phyloP scores from a whole-genome alignment of 805 yeast genomes.

The Lipomyces starkeyi region DNA sequence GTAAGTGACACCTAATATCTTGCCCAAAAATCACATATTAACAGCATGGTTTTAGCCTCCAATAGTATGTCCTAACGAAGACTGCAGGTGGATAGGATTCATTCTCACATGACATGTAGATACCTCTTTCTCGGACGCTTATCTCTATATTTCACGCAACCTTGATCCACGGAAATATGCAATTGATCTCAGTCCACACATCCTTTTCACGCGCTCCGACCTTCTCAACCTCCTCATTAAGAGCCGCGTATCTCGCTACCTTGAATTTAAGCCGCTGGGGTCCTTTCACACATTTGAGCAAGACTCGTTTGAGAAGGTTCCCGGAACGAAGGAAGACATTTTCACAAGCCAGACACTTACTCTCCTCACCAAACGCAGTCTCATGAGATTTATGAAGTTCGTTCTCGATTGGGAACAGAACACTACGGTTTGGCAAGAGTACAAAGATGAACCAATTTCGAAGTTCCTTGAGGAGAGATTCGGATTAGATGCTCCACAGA shows the following conservation, averaged over 20 bases:
- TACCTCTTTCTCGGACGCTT: conserved; percentile 64
- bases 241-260: conserved; percentile 85
- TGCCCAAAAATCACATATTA: conserved; percentile 20
- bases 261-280: conserved; percentile 88
- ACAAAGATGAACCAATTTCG: conserved; percentile 61
- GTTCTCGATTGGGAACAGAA: conserved; percentile 72
- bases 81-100: neutral
- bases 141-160: conserved; percentile 75
- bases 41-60: conserved; percentile 25
- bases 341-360: conserved; percentile 85
- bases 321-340: conserved; percentile 88
- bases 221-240: conserved; percentile 76
- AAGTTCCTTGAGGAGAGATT: conserved; percentile 68
- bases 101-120: conserved; percentile 2
- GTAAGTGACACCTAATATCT: conserved; percentile 14
- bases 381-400: conserved; percentile 92
- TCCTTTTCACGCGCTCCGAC: conserved; percentile 90
- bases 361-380: conserved; percentile 74
- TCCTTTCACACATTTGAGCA: conserved; percentile 94
- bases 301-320: conserved; percentile 84
- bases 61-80: conserved; percentile 28
- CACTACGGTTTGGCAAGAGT: conserved; percentile 61
- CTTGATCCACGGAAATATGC: conserved; percentile 78
- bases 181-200: conserved; percentile 83
- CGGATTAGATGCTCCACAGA: conserved; percentile 73